Base-by-base conservation (phyloP, 2,329 filamentous ascomycete species). In the Fusarium robinianum region DNA sequence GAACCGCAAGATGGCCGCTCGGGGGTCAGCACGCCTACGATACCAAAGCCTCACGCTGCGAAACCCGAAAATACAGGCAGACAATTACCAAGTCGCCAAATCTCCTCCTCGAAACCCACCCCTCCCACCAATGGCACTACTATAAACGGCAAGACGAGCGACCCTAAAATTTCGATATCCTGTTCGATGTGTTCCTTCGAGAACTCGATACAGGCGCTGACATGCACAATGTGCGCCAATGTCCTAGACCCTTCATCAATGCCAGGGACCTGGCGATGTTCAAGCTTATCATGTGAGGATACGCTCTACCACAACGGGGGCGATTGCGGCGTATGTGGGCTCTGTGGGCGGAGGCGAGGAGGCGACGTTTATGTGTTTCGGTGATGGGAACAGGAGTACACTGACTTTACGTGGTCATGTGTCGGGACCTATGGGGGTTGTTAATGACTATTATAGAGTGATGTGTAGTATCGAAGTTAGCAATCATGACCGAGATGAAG, bases 181-280 rank as follows among this genome's bases (percentile, higher is more conserved):
- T 87, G 87, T 60, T 70, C 76, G 1, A 72, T 87, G 41, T 95
- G 89, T 66, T 90, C 87, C 0, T 79, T 86, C 36, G 69, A 71
- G 36, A 91, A 90, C 61, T 69, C 75, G 5, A 33, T 61, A 1
- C 58, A 62, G 7, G 71, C 79, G 6, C 66, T 81, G 3, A 86
- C 80, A 4, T 94, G 89, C 64, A 68, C 67, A 6, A 76, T 84
- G 39, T 94, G 89, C 64, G 78, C 83, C 16, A 81, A 92, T 53
- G 87, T 91, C 2, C 68, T 92, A 3, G 73, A 79, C 30, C 67
- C 74, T 1, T 61, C 68, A 1, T 75, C 76, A 35, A 73, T 84
- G 30, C 68, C 75, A 1, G 68, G 72, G 12, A 68, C 78, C n/a
- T 92, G 88, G 88, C 68, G 68, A 33, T 92, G 88, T 62, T 65